phyloP scores from a whole-genome alignment of 257 asterid genomes.

The Misopates orontium region DNA sequence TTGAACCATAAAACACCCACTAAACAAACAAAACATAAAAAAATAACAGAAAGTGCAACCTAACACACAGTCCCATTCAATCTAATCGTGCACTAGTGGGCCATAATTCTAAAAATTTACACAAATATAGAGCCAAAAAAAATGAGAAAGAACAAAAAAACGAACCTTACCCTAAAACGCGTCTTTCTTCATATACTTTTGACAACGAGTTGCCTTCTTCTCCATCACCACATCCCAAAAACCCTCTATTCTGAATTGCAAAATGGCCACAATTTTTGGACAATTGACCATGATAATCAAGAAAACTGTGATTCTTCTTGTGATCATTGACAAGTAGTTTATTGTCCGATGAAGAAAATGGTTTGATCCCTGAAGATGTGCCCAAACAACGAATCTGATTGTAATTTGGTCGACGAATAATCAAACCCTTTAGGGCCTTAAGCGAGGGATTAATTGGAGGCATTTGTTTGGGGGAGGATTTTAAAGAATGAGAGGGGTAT shows the following conservation, averaged over 20 bases:
- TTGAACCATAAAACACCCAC: neutral
- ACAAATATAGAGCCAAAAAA: too few species aligned
- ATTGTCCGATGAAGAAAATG: constrained; percentile 23
- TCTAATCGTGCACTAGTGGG: too few species aligned
- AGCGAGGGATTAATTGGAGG: constrained; percentile 50
- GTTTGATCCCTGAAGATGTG: neutral
- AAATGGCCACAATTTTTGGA: neutral
- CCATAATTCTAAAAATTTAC: too few species aligned
- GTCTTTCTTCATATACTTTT: constrained; percentile 70
- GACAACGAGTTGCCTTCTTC: constrained; percentile 65
- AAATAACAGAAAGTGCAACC: neutral
- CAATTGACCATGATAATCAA: constrained; percentile 15
- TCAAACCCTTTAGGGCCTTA: constrained; percentile 49
- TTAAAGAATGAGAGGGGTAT: too few species aligned
- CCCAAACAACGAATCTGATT: constrained; percentile 51
- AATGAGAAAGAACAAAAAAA: neutral
- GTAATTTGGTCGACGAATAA: constrained; percentile 31
- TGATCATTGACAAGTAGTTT: constrained; percentile 19
- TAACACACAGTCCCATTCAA: too few species aligned
- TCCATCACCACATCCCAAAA: constrained; percentile 91
- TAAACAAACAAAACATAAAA: neutral
- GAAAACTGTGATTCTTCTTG: neutral
- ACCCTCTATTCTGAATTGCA: constrained; percentile 56
- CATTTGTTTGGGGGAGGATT: constrained; percentile 32
- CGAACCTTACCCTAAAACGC: constrained; percentile 68